phyloP scores from a whole-genome alignment of 208 protist species.

The Ichthyophonus hoferi region DNA sequence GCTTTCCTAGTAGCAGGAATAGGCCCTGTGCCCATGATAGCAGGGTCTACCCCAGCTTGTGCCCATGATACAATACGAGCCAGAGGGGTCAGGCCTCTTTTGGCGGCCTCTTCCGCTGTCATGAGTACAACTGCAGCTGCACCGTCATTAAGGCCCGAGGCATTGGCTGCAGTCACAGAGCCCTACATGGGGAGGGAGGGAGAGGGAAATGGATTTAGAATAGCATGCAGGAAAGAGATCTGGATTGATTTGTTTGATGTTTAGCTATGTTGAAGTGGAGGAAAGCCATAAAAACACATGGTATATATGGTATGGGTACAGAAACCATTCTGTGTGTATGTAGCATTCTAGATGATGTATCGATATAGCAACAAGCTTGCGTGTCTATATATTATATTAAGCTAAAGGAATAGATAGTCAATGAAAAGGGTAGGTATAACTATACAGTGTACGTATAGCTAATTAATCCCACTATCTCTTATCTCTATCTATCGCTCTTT shows the following conservation, averaged over 20 bases:
- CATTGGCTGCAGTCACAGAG: conserved; percentile 83
- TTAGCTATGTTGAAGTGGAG: not conserved
- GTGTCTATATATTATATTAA: not conserved
- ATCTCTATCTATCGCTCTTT: not conserved
- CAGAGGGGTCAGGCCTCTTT: conserved; percentile 53
- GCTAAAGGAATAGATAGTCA: too few species aligned
- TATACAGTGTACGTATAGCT: too few species aligned
- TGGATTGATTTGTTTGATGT: too few species aligned
- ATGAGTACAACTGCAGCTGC: conserved; percentile 76
- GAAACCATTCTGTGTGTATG: not conserved
- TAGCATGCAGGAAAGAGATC: too few species aligned
- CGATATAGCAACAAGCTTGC: not conserved
- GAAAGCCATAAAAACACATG: not conserved
- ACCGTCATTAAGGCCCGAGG: conserved; percentile 78
- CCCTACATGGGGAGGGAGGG: too few species aligned
- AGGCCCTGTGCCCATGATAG: conserved; percentile 57
- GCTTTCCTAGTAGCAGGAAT: conserved; percentile 38
- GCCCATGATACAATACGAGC: conserved; percentile 13
- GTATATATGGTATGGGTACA: not conserved
- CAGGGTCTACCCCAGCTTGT: conserved; percentile 44
- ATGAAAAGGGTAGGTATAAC: too few species aligned
- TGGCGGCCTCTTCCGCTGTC: conserved; percentile 67
- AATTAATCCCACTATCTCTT: too few species aligned
- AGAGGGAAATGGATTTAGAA: too few species aligned
- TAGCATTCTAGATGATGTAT: not conserved